phyloP scores from a whole-genome alignment of 139 green algal species.

The Volvox africanus region DNA sequence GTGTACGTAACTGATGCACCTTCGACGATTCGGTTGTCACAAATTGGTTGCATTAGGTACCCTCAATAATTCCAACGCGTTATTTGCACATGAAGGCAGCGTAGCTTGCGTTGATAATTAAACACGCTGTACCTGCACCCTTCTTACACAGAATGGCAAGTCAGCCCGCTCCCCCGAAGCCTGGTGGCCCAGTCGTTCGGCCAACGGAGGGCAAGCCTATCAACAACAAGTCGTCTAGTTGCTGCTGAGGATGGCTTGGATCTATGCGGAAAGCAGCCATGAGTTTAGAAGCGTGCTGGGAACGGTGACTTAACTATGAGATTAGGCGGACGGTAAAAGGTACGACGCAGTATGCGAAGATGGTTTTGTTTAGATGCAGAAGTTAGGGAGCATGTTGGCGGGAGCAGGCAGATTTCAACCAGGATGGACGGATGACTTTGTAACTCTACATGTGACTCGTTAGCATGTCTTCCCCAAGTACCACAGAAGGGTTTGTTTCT shows the following conservation, averaged over 20 bases:
- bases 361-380: conserved; percentile 1
- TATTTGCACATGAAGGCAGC: no score
- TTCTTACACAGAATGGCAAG: conserved; percentile 83
- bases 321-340: background rate
- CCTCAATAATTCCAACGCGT: no score
- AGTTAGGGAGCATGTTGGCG: background rate
- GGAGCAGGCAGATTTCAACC: conserved; percentile 6
- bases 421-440: conserved; percentile 4
- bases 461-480: background rate
- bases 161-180: conserved; percentile 83
- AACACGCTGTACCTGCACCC: no score
- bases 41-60: no score
- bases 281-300: conserved; percentile 7
- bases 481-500: background rate
- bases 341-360: background rate
- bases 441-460: conserved; percentile 18
- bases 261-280: background rate
- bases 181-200: conserved; percentile 76
- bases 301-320: background rate
- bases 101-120: no score
- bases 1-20: no score
- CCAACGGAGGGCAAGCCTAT: conserved; percentile 87
- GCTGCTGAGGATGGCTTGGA: conserved; percentile 79
- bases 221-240: conserved; percentile 79
- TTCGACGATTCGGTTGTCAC: no score